Percentiles rank a stretch among this genome's conserved stretches.
These are phyloP conservation scores for Phycomyces nitens DNA, from an alignment of 192 early-diverging fungal species.

Conservation along the genomic window DNA sequence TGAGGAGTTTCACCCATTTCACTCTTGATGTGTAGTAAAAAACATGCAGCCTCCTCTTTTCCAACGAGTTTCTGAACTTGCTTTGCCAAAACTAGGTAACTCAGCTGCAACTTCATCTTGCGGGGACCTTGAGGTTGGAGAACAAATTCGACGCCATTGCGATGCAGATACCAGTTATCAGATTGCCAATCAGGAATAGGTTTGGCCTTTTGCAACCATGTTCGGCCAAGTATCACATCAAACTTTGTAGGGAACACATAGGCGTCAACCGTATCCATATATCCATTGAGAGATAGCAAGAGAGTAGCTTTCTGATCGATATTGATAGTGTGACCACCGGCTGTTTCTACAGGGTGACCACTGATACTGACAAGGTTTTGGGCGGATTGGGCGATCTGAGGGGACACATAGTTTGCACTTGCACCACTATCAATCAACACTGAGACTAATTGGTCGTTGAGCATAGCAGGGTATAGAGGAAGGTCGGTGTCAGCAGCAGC, in stretches of 20 bases:
- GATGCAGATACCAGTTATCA: not conserved
- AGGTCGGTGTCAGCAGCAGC: not conserved
- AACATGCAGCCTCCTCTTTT: not conserved
- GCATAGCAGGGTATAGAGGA: not conserved
- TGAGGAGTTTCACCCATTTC: not conserved
- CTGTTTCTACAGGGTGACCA: not conserved
- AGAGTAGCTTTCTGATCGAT: not conserved
- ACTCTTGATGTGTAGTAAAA: not conserved
- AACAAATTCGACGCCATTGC: not conserved
- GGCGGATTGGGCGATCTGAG: not conserved
- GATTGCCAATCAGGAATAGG: constrained; percentile 3
- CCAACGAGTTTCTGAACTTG: not conserved
- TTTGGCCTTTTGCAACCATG: not conserved
- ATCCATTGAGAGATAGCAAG: not conserved
- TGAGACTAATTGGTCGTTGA: not conserved
- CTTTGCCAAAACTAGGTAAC: constrained; percentile 2
- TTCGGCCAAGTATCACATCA: not conserved
- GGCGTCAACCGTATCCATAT: not conserved
- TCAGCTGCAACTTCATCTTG: not conserved
- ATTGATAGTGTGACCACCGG: not conserved
- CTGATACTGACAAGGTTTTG: not conserved
- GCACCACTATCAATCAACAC: constrained; percentile 1
- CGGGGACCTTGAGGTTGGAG: not conserved
- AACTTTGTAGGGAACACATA: constrained; percentile 10
- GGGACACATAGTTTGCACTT: constrained; percentile 14